Conservation (phyloP, 129 eudicot genomes). For the sunflower (Helianthus annuus) region DNA sequence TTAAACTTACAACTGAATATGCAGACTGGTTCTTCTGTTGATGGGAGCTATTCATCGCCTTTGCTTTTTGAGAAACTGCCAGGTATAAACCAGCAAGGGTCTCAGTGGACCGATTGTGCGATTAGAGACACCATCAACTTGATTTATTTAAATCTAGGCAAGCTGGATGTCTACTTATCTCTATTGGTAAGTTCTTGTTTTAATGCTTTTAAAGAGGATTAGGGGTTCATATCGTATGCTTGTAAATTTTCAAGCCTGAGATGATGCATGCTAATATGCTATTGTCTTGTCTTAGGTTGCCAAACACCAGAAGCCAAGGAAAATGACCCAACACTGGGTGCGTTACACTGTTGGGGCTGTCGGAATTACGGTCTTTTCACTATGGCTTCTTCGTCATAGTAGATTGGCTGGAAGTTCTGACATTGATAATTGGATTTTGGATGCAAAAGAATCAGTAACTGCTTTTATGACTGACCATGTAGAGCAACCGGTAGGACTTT, state of each 20-base stretch:
- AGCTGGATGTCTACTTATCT: conserved; percentile 72
- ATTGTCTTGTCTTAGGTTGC: conserved; percentile 55
- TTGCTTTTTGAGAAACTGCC: conserved; percentile 74
- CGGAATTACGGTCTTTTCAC: conserved; percentile 71
- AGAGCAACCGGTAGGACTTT: conserved; percentile 84
- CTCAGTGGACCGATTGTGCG: conserved; percentile 90
- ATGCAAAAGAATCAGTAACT: conserved; percentile 72
- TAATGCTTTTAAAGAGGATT: conserved; percentile 7
- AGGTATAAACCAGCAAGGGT: conserved; percentile 68
- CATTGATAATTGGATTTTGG: conserved; percentile 87
- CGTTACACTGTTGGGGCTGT: conserved; percentile 76
- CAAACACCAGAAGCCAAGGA: conserved; percentile 75
- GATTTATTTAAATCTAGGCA: conserved; percentile 66
- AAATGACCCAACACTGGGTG: conserved; percentile 73
- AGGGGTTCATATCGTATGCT: not conserved
- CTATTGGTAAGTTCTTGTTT: conserved; percentile 52
- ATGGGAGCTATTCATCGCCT: conserved; percentile 75
- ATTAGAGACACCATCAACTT: conserved; percentile 68
- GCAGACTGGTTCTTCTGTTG: conserved; percentile 80
- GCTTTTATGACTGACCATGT: conserved; percentile 90
- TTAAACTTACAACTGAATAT: conserved; percentile 27
- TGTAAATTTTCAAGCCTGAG: not conserved
- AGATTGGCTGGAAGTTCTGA: conserved; percentile 92
- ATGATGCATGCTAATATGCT: conserved; percentile 8
- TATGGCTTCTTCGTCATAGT: conserved; percentile 94